Evolutionary conservation across 2,329 filamentous ascomycete genomes (phyloP), one percentile per base, ranked within the genome.

Genomic region (Diaporthe citrichinensis): DNA sequence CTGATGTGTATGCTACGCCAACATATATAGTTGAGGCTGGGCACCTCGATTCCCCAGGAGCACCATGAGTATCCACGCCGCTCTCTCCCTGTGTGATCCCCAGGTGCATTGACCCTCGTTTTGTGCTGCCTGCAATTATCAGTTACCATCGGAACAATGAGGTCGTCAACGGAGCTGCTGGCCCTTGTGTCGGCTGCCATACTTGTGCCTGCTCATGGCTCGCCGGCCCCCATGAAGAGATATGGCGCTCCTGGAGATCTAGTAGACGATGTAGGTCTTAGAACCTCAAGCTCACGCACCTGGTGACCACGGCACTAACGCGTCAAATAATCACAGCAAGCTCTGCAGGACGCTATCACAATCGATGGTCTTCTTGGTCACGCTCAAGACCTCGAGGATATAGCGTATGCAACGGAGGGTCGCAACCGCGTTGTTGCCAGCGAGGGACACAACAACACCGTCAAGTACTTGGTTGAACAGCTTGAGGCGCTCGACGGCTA

Each of bases 361-460:
- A 39, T 85, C 77, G 81, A 85, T 31, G 82, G 84, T 71, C 84
- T 89, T 41, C 81, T 87, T 46, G 82, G 82, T 7, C 85, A 86
- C 46, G 84, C 87, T 8, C 81, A 87, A 78, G 85, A 84, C 79
- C 84, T 89, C 2, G 84, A 87, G 78, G 82, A 84, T 77, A 82
- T 88, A 68, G 86, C 87, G 31, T 81, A 85, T 36, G 83, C 83
- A 46, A 82, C 87, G 73, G 84, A 79, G 44, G 83, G 84, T 58
- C 71, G 57, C 44, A 87, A 84, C 79, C 86, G 87, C 41, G 85
- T 82, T 67, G 87, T 88, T 72, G 86, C 86, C 59, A 82, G 85
- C 74, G 80, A 79, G 46, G 87, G 87, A 72, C 86, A 88, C 82
- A 86, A 87, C 73, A 83, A 84, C 72, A 88, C 86, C 8, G 83